These are phyloP conservation scores for Rauvolfia tetraphylla DNA, from an alignment of 257 asterid genomes.

Conservation along the genomic window DNA sequence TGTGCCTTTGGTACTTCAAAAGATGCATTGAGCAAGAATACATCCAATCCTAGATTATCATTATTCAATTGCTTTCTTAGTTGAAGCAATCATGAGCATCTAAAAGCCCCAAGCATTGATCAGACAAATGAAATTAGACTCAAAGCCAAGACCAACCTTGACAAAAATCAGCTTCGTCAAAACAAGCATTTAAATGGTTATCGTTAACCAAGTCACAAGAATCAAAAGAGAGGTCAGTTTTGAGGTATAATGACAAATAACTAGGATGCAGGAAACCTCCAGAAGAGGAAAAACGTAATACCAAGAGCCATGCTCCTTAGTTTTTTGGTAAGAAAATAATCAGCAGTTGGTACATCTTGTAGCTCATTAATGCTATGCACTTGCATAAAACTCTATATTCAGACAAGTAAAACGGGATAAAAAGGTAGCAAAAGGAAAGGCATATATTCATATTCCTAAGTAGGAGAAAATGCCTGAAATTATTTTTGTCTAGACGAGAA, in stretches of 20 bases:
- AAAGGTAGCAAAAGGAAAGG: not conserved
- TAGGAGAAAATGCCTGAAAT: not conserved
- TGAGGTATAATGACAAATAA: not conserved
- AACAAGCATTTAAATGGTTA: not conserved
- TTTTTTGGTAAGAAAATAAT: not conserved
- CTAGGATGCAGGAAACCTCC: not conserved
- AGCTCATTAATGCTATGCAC: not conserved
- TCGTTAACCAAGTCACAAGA: not conserved
- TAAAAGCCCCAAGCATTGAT: too few relatives aligned
- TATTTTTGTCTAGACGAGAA: not conserved
- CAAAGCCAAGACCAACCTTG: not conserved
- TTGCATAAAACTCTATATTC: not conserved
- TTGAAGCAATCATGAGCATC: too few relatives aligned
- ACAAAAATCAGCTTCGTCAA: not conserved
- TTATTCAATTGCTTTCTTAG: too few relatives aligned
- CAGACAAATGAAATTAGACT: not conserved
- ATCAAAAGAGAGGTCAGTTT: not conserved
- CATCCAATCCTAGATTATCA: not conserved
- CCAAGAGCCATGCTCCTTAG: not conserved
- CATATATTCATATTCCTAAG: not conserved
- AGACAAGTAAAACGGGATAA: not conserved
- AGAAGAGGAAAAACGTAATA: not conserved
- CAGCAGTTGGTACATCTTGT: not conserved
- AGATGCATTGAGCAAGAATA: not conserved
- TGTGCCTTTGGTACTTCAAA: not conserved